These are phyloP conservation scores for Aspergillus sp. DNA, from an alignment of 2,329 filamentous ascomycete species.

Conservation along the genomic window DNA sequence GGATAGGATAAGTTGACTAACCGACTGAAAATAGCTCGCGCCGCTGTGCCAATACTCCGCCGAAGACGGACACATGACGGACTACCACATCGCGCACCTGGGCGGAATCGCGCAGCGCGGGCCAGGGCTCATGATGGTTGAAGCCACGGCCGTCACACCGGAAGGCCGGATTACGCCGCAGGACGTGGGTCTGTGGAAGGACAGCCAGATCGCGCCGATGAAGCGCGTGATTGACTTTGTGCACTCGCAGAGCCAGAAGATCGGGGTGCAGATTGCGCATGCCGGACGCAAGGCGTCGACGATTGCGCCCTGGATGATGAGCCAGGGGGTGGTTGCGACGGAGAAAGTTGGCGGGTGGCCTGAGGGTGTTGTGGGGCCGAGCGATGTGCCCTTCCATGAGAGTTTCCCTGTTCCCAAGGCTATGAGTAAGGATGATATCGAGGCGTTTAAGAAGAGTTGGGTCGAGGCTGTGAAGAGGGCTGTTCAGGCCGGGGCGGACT, in stretches of 20 bases:
- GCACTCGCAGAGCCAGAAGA: constrained; percentile 73
- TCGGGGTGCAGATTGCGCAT: constrained; percentile 78
- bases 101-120: constrained; percentile 76
- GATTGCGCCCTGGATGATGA: constrained; percentile 52
- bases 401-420: constrained; percentile 63
- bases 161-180: constrained; percentile 77
- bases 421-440: constrained; percentile 69
- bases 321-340: constrained; percentile 45
- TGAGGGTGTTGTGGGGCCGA: constrained; percentile 29
- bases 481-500: constrained; percentile 70
- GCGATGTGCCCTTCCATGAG: constrained; percentile 62
- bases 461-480: constrained; percentile 60
- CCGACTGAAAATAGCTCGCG: constrained; percentile 22
- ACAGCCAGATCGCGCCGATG: constrained; percentile 74
- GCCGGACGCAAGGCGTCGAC: constrained; percentile 67
- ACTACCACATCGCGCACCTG: constrained; percentile 80
- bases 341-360: constrained; percentile 55
- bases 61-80: constrained; percentile 69
- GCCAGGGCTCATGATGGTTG: constrained; percentile 70
- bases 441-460: constrained; percentile 62
- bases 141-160: constrained; percentile 72
- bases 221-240: constrained; percentile 72
- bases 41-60: constrained; percentile 65
- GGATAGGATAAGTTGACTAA: not conserved
- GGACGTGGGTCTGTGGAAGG: constrained; percentile 68